Percentiles rank a stretch among this genome's conserved stretches.
phyloP scores from a whole-genome alignment of 2,329 filamentous ascomycete species.

The Aspergillus intermedius region DNA sequence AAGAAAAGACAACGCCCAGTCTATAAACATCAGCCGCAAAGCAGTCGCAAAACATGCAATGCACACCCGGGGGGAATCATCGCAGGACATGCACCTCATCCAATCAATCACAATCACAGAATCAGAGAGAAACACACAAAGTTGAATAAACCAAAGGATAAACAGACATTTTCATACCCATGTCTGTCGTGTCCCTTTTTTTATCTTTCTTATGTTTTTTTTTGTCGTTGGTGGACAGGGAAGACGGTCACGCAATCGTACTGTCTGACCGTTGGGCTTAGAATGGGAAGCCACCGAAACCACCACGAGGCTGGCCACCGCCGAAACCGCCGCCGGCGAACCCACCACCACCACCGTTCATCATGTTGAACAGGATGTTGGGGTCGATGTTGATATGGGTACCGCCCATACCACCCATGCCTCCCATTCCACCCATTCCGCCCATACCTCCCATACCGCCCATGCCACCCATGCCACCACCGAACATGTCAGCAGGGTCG shows the following conservation, averaged over 20 bases:
- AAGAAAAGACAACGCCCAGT: slow-evolving; percentile 2
- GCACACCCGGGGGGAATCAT: slow-evolving; percentile 6
- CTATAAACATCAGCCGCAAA: slow-evolving; percentile 8
- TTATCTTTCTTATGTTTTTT: neutral
- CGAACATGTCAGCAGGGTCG: slow-evolving; percentile 81
- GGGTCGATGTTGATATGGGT: slow-evolving; percentile 57
- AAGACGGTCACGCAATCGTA: neutral
- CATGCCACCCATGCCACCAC: slow-evolving; percentile 45
- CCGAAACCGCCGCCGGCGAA: slow-evolving; percentile 39
- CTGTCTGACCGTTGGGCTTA: slow-evolving; percentile 21
- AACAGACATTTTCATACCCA: neutral
- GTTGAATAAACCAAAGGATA: neutral
- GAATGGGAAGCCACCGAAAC: slow-evolving; percentile 54
- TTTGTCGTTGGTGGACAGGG: neutral
- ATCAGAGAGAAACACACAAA: neutral
- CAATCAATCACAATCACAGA: slow-evolving; percentile 2
- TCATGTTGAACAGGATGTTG: slow-evolving; percentile 77
- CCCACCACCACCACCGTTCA: slow-evolving; percentile 54
- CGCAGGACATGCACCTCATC: slow-evolving; percentile 3
- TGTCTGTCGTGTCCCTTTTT: neutral
- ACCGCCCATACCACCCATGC: slow-evolving; percentile 48
- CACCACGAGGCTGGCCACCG: slow-evolving; percentile 36
- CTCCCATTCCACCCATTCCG: slow-evolving; percentile 40
- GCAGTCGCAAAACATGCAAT: slow-evolving; percentile 7
- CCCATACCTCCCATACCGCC: slow-evolving; percentile 54